Evolutionary conservation across 1,139 yeast genomes (phyloP).

Genomic region (Saccharomyces hybrid): DNA sequence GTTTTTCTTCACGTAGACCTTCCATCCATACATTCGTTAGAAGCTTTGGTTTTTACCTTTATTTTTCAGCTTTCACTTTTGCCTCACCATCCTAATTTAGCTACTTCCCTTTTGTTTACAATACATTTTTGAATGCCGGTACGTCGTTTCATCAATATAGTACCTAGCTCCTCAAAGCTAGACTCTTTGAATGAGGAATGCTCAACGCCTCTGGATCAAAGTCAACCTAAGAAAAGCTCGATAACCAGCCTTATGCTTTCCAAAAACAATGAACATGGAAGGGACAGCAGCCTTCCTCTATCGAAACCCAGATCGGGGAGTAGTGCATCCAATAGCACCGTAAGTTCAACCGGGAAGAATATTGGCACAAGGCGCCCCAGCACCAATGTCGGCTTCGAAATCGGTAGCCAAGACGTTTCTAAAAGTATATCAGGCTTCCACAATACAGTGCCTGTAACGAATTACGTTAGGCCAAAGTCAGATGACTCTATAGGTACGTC

Average conservation of each 20-base stretch:
- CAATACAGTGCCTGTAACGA: conserved; percentile 7
- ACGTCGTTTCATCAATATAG: background rate
- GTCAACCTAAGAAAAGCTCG: background rate
- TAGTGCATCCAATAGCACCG: background rate
- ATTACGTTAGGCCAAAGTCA: conserved; percentile 19
- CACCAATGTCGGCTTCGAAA: background rate
- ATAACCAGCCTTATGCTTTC: background rate
- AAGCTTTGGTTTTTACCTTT: background rate
- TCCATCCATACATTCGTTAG: background rate
- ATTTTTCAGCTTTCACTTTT: background rate
- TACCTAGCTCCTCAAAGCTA: background rate
- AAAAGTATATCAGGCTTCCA: background rate
- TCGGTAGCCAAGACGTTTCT: background rate
- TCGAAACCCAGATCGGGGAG: background rate
- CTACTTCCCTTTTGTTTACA: background rate
- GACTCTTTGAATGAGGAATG: background rate
- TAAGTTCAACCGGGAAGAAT: background rate
- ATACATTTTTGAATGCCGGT: background rate
- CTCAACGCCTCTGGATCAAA: background rate
- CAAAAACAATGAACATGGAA: background rate
- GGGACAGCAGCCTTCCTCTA: background rate
- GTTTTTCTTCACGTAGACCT: background rate
- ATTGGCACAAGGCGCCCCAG: background rate
- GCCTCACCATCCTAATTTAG: background rate
- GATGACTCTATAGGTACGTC: conserved; percentile 23